Percentiles rank a stretch among this genome's conserved stretches.
These are phyloP conservation scores for Leptographium procerum DNA, from an alignment of 2,329 filamentous ascomycete genomes.

Conservation along the genomic window DNA sequence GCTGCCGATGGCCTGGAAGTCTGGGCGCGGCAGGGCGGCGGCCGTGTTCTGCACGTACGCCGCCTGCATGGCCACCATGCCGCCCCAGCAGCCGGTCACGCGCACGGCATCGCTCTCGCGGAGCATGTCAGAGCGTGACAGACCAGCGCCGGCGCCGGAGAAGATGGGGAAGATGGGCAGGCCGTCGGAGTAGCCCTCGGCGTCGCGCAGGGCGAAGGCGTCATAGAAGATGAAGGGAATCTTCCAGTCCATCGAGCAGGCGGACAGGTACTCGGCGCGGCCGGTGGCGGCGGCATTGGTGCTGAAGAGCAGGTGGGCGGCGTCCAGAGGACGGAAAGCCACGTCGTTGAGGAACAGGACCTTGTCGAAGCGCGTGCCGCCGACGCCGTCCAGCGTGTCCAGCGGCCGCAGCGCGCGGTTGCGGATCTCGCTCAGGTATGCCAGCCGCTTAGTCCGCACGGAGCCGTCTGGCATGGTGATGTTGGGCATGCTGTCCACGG, in stretches of 20 bases:
- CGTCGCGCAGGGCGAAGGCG: constrained; percentile 59
- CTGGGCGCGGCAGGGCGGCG: constrained; percentile 17
- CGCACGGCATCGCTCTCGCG: constrained; percentile 51
- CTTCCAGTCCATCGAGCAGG: constrained; percentile 61
- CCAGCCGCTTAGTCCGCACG: constrained; percentile 56
- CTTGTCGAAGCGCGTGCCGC: constrained; percentile 37
- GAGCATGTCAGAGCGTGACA: constrained; percentile 52
- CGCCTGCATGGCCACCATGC: constrained; percentile 59
- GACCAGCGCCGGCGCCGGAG: constrained; percentile 36
- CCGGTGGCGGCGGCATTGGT: constrained; percentile 45
- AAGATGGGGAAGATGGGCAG: constrained; percentile 61
- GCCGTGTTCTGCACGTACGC: constrained; percentile 40
- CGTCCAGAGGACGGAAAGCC: constrained; percentile 36
- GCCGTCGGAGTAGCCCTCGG: constrained; percentile 50
- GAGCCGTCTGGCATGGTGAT: constrained; percentile 52
- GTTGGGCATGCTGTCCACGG: constrained; percentile 43
- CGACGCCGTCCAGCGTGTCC: constrained; percentile 30
- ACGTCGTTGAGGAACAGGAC: constrained; percentile 61
- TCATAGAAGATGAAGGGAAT: constrained; percentile 61
- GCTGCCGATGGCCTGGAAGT: constrained; percentile 21
- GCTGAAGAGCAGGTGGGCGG: constrained; percentile 47
- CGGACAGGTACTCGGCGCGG: constrained; percentile 48
- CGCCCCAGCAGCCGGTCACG: constrained; percentile 66
- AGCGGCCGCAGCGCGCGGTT: constrained; percentile 59
- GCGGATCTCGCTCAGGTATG: constrained; percentile 63